These are phyloP conservation scores for Aspergillus thermomutatus DNA, from an alignment of 2,329 filamentous ascomycete genomes.

Conservation along the genomic window DNA sequence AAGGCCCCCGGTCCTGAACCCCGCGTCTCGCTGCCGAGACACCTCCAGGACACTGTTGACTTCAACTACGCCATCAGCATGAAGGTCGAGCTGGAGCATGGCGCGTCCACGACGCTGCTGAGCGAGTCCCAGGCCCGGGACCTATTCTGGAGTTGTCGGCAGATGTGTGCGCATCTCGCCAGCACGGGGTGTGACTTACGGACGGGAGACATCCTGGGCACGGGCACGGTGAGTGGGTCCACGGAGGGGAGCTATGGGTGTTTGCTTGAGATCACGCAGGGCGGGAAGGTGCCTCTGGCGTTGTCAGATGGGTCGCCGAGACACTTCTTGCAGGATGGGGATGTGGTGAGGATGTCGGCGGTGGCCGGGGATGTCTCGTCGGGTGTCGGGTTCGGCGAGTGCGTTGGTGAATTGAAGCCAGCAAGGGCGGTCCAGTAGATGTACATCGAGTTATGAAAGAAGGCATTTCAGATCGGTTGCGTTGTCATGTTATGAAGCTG, in stretches of 20 bases:
- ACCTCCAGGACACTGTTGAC: slow-evolving; percentile 15
- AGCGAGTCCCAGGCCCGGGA: slow-evolving; percentile 16
- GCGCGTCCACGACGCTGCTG: slow-evolving; percentile 2
- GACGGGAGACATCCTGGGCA: slow-evolving; percentile 31
- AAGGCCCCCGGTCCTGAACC: slow-evolving; percentile 14
- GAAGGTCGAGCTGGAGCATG: slow-evolving; percentile 16
- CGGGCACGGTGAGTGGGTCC: slow-evolving; percentile 29
- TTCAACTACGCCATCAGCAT: slow-evolving; percentile 23
- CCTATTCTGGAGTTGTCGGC: slow-evolving; percentile 27
- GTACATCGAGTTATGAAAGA: neutral
- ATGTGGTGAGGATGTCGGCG: slow-evolving; percentile 27
- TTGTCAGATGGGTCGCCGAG: slow-evolving; percentile 17
- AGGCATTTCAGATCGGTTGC: neutral
- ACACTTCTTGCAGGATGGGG: slow-evolving; percentile 24
- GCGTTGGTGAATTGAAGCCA: slow-evolving; percentile 18
- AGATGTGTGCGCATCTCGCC: slow-evolving; percentile 30
- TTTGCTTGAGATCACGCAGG: slow-evolving; percentile 27
- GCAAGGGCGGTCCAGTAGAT: neutral
- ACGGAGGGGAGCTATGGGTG: slow-evolving; percentile 21
- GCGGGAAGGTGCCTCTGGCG: slow-evolving; percentile 18
- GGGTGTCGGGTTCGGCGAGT: slow-evolving; percentile 31
- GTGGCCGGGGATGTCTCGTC: slow-evolving; percentile 17
- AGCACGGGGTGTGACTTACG: slow-evolving; percentile 25
- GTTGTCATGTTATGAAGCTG: neutral
- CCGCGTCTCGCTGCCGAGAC: slow-evolving; percentile 9